Conservation (phyloP, 495 filamentous ascomycete species). For the Sabuloglossum arenarium region DNA sequence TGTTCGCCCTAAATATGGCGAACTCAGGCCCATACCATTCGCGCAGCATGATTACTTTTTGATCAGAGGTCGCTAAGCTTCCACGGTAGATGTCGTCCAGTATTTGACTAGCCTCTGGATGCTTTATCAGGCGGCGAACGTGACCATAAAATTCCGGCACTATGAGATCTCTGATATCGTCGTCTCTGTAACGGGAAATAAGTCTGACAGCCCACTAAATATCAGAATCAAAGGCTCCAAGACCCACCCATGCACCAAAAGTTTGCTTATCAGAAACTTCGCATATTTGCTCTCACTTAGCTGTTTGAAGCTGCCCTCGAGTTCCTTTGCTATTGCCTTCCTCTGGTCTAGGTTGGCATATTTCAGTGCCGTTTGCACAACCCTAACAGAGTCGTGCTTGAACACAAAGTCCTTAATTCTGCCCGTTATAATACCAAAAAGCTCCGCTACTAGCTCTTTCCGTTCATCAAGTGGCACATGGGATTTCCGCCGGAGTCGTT, state of each 20-base stretch:
- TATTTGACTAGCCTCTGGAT: conserved; percentile 91
- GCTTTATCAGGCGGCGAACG: conserved; percentile 79
- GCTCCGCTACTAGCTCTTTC: conserved; percentile 64
- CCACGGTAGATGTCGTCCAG: conserved; percentile 87
- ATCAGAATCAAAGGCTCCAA: not conserved
- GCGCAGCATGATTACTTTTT: conserved; percentile 62
- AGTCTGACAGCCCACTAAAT: not conserved
- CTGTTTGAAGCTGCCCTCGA: conserved; percentile 65
- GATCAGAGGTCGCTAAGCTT: conserved; percentile 50
- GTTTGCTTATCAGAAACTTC: conserved; percentile 89
- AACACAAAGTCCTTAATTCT: conserved; percentile 86
- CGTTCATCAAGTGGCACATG: conserved; percentile 73
- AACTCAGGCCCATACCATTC: conserved; percentile 98
- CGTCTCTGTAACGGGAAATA: conserved; percentile 22
- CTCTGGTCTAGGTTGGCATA: conserved; percentile 72
- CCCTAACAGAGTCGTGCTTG: conserved; percentile 91
- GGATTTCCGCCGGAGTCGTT: conserved; percentile 74
- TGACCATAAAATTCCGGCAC: conserved; percentile 88
- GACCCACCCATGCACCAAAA: conserved; percentile 57
- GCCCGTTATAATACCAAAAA: conserved; percentile 78
- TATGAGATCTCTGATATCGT: conserved; percentile 65
- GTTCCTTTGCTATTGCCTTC: conserved; percentile 66
- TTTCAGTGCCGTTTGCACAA: conserved; percentile 90
- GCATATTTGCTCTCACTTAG: conserved; percentile 88
- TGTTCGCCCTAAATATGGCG: conserved; percentile 48